A percentile compares a stretch with the other conserved stretches of the same genome.
phyloP scores from a whole-genome alignment of 2,329 filamentous ascomycete genomes.

The Calonectria pseudoreteaudii region DNA sequence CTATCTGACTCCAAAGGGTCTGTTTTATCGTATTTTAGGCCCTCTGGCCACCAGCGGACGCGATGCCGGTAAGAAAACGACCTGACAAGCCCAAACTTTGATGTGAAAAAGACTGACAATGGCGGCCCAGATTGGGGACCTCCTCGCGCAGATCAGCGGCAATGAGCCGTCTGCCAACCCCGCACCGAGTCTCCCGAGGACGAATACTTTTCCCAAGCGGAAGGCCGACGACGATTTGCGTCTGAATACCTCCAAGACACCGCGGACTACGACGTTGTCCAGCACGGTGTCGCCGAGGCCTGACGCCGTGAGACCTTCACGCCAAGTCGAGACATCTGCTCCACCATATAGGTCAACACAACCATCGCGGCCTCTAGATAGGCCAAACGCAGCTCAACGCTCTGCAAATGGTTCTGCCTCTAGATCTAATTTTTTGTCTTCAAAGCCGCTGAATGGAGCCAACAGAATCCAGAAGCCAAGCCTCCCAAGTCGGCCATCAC shows the following conservation, averaged over 20 bases:
- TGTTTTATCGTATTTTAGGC: conserved; percentile 15
- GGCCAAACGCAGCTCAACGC: conserved; percentile 38
- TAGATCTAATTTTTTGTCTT: conserved; percentile 37
- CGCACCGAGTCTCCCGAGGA: conserved; percentile 44
- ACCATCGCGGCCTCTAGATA: conserved; percentile 42
- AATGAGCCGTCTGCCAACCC: conserved; percentile 53
- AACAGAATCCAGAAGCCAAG: conserved; percentile 41
- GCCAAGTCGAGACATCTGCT: conserved; percentile 26
- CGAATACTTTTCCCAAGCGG: conserved; percentile 59
- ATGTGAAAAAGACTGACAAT: conserved; percentile 37
- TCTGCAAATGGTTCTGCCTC: conserved; percentile 27
- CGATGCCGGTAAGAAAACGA: conserved; percentile 47
- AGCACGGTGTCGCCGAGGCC: conserved; percentile 37
- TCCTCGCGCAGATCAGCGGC: conserved; percentile 68
- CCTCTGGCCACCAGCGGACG: conserved; percentile 31
- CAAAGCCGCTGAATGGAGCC: conserved; percentile 41
- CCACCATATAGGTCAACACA: conserved; percentile 33
- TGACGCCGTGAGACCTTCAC: conserved; percentile 33
- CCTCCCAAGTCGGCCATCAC: conserved; percentile 37
- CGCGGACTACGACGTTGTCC: conserved; percentile 47
- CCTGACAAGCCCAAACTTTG: conserved; percentile 5
- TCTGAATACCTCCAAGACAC: conserved; percentile 55
- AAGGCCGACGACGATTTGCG: conserved; percentile 67
- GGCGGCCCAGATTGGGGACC: conserved; percentile 48
- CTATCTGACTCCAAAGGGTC: conserved; percentile 35